phyloP scores from a whole-genome alignment of 495 filamentous ascomycete genomes.

The Penicillium pulvis region DNA sequence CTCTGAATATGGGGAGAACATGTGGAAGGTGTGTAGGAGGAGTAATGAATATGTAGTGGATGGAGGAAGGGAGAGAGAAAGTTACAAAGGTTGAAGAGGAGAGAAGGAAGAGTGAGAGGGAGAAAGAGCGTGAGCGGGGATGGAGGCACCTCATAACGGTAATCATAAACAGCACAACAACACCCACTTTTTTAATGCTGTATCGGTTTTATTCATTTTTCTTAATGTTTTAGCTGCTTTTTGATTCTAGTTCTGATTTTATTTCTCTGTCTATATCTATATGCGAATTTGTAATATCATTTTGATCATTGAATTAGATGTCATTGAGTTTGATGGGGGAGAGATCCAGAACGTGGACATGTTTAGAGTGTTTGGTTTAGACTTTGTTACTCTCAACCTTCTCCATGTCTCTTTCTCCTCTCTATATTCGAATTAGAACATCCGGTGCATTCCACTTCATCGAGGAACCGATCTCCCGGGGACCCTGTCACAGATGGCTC shows the following conservation, averaged over 20 bases:
- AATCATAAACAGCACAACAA: conserved; percentile 1
- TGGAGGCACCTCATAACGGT: conserved; percentile 35
- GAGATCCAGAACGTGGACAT: neutral
- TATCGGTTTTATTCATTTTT: neutral
- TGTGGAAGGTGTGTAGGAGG: conserved; percentile 24
- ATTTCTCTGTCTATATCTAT: neutral
- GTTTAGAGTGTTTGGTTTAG: neutral
- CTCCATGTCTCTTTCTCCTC: neutral
- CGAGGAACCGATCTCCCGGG: conserved; percentile 29
- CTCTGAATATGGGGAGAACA: conserved; percentile 38
- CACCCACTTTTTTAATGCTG: neutral
- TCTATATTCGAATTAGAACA: neutral
- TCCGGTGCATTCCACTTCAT: conserved; percentile 31
- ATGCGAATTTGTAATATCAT: neutral
- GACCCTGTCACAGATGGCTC: conserved; percentile 26
- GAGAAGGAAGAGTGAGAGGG: conserved; percentile 12
- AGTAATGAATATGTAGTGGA: conserved; percentile 20
- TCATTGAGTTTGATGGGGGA: neutral
- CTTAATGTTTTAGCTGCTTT: neutral
- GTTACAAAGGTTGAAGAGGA: conserved; percentile 14
- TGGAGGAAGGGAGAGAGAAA: conserved; percentile 16
- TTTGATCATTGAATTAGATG: neutral
- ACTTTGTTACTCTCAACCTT: neutral
- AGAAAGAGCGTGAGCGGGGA: conserved; percentile 27
- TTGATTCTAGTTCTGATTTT: neutral